These are phyloP conservation scores for Phytophthora hybrid DNA, from an alignment of 352 stramenopile species.

Conservation along the genomic window DNA sequence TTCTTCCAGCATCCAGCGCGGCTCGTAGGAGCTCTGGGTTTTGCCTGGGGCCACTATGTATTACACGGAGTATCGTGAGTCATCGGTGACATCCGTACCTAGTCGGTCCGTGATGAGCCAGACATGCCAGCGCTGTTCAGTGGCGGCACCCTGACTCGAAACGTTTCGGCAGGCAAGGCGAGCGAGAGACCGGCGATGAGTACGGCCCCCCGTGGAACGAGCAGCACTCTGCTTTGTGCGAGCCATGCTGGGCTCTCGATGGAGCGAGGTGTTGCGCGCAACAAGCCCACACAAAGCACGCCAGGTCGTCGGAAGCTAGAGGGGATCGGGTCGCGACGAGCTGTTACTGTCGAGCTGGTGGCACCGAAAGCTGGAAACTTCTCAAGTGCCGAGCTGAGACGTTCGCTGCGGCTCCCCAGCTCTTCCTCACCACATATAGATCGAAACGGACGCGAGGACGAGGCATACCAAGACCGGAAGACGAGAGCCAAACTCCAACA, in stretches of 20 bases:
- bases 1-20: not conserved
- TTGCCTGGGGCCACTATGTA: not conserved
- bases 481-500: not conserved
- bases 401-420: not conserved
- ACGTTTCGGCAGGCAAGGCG: not conserved
- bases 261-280: slow-evolving; percentile 11
- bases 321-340: not conserved
- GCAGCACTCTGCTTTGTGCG: slow-evolving; percentile 1
- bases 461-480: not conserved
- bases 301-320: not conserved
- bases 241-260: slow-evolving; percentile 6
- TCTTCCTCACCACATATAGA: not conserved
- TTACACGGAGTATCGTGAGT: not conserved
- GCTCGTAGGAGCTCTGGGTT: not conserved
- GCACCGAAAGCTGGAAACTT: not conserved
- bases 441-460: not conserved
- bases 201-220: not conserved
- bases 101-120: not conserved
- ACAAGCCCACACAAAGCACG: not conserved
- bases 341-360: not conserved
- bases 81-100: not conserved
- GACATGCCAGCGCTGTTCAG: not conserved
- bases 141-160: not conserved
- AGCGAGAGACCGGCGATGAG: not conserved
- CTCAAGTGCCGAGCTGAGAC: not conserved